Percentiles rank a stretch among this genome's conserved stretches.
These are phyloP conservation scores for Tetrahymena malaccensis DNA, from an alignment of 73 alveolate genomes.

Conservation along the genomic window DNA sequence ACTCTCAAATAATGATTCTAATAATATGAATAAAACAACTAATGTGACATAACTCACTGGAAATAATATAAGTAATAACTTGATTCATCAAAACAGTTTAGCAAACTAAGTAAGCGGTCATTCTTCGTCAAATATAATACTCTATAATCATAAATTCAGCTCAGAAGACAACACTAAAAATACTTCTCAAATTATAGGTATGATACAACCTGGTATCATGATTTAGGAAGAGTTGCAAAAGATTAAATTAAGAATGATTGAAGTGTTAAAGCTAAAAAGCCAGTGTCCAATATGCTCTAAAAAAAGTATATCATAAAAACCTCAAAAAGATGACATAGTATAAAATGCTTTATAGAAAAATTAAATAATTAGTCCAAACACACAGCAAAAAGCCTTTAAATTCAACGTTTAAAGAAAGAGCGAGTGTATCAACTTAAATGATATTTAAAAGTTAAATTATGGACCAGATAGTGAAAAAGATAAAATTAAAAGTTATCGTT, in stretches of 20 bases:
- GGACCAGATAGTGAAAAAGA: background rate
- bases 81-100: background rate
- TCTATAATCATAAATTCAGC: background rate
- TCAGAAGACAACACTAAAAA: background rate
- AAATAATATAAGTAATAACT: background rate
- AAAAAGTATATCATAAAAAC: background rate
- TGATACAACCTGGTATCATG: background rate
- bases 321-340: background rate
- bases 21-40: background rate
- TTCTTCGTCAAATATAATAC: background rate
- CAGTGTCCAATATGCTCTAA: background rate
- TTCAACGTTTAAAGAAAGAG: background rate
- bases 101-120: background rate
- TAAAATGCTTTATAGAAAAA: background rate
- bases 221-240: background rate
- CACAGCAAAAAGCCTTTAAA: background rate
- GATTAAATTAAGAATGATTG: background rate
- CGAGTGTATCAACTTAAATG: background rate
- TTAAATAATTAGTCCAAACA: background rate
- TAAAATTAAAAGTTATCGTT: background rate
- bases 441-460: background rate
- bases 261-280: background rate
- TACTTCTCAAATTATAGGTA: background rate
- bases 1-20: background rate
- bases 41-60: background rate